Percentiles rank a stretch among this genome's conserved stretches.
Evolutionary conservation across 768 basidiomycete genomes (phyloP).

Genomic region (Tephrocybe sp.): DNA sequence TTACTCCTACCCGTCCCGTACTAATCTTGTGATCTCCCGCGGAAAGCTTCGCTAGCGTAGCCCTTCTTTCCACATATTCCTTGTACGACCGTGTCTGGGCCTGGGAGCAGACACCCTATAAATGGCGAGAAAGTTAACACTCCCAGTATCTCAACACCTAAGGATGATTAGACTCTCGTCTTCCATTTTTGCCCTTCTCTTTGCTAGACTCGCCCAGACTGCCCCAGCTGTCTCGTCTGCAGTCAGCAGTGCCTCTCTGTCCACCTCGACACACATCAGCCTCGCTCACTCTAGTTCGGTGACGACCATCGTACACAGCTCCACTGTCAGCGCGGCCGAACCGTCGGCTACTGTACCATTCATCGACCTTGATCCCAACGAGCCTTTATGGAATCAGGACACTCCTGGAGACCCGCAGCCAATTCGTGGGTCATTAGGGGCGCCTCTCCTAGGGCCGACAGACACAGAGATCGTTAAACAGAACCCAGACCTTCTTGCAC

Average conservation of each 20-base stretch:
- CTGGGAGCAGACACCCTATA: constrained; percentile 4
- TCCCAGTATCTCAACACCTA: constrained; percentile 2
- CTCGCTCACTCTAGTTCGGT: not conserved
- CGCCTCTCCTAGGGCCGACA: constrained; percentile 40
- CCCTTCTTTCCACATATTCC: not conserved
- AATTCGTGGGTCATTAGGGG: constrained; percentile 39
- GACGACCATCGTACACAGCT: constrained; percentile 5
- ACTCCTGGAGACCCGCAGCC: constrained; percentile 28
- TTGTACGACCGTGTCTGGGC: not conserved
- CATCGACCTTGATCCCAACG: constrained; percentile 43
- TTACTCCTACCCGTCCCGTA: constrained; percentile 2
- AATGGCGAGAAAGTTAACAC: not conserved
- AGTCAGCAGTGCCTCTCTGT: not conserved
- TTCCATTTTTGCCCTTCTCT: constrained; percentile 34
- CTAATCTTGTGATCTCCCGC: not conserved
- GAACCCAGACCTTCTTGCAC: constrained; percentile 44
- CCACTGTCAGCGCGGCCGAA: constrained; percentile 21
- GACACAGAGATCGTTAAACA: constrained; percentile 40
- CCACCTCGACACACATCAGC: constrained; percentile 9
- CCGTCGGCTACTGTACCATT: constrained; percentile 44
- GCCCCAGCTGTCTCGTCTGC: constrained; percentile 28
- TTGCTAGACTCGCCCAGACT: constrained; percentile 25
- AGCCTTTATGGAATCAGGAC: constrained; percentile 33
- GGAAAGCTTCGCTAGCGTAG: not conserved
- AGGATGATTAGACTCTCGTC: constrained; percentile 37